A percentile compares a stretch with the other conserved stretches of the same genome.
These are phyloP conservation scores for Aspergillus diversus DNA, from an alignment of 495 filamentous ascomycete genomes.

Conservation along the genomic window DNA sequence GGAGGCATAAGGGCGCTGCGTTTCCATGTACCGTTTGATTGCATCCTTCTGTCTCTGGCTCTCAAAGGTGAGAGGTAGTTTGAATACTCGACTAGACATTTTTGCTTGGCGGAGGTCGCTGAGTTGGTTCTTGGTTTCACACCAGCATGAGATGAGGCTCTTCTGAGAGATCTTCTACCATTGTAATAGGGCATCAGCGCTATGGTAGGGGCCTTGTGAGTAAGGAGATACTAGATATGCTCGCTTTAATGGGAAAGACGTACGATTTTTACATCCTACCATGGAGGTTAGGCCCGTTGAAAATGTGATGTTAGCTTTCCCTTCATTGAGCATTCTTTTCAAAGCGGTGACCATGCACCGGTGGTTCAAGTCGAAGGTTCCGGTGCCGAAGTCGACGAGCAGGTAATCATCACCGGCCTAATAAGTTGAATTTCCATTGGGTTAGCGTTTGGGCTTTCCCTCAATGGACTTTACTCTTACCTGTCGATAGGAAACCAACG, in stretches of 20 bases:
- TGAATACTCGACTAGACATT: conserved; percentile 55
- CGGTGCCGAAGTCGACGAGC: conserved; percentile 57
- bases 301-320: conserved; percentile 35
- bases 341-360: conserved; percentile 53
- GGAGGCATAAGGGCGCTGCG: conserved; percentile 59
- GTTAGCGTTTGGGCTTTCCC: not conserved
- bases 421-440: not conserved
- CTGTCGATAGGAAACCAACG: conserved; percentile 53
- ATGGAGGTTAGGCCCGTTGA: conserved; percentile 46
- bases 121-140: conserved; percentile 32
- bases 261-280: conserved; percentile 52
- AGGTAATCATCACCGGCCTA: conserved; percentile 59
- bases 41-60: conserved; percentile 52
- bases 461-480: conserved; percentile 21
- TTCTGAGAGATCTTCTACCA: conserved; percentile 39
- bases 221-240: not conserved
- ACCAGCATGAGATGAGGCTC: conserved; percentile 36
- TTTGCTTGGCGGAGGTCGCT: conserved; percentile 46
- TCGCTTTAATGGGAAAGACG: conserved; percentile 9
- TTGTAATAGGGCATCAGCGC: conserved; percentile 55
- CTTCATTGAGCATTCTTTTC: conserved; percentile 42
- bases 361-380: conserved; percentile 53
- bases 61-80: conserved; percentile 59
- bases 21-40: conserved; percentile 59
- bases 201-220: conserved; percentile 5